These are phyloP conservation scores for Xylaria sp. DNA, from an alignment of 2,329 filamentous ascomycete genomes.

Conservation along the genomic window DNA sequence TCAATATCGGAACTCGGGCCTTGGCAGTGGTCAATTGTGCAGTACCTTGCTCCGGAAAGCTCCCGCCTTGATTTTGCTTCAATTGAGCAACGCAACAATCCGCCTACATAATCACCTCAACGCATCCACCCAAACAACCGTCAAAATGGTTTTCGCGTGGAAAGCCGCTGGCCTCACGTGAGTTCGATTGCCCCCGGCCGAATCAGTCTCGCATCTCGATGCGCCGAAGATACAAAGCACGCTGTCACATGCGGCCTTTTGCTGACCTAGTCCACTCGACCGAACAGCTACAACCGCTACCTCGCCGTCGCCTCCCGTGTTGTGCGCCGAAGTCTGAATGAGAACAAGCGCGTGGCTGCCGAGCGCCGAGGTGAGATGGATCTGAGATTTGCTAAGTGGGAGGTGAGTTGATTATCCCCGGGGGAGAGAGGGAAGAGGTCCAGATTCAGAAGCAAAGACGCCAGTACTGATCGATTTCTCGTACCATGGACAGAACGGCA, in stretches of 20 bases:
- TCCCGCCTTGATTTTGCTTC: constrained; percentile 44
- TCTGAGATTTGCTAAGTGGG: constrained; percentile 92
- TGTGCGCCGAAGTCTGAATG: constrained; percentile 96
- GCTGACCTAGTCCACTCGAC: constrained; percentile 50
- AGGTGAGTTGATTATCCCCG: constrained; percentile 69
- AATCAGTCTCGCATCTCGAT: constrained; percentile 19
- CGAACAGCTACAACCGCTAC: constrained; percentile 97
- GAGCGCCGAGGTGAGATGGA: constrained; percentile 93
- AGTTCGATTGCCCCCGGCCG: constrained; percentile 54
- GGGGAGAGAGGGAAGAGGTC: constrained; percentile 1
- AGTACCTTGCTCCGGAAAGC: constrained; percentile 31
- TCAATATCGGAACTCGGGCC: constrained; percentile 24
- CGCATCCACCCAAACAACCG: constrained; percentile 53
- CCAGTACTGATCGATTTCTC: constrained; percentile 50
- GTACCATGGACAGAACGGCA: constrained; percentile 80
- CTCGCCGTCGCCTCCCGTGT: constrained; percentile 93
- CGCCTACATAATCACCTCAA: constrained; percentile 46
- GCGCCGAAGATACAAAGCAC: constrained; percentile 12
- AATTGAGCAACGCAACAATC: constrained; percentile 49
- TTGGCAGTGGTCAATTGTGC: constrained; percentile 29
- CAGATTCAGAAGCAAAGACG: constrained; percentile 32
- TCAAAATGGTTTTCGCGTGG: constrained; percentile 96
- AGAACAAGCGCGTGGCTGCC: constrained; percentile 85
- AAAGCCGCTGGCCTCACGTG: constrained; percentile 98
- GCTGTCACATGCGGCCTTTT: constrained; percentile 34